These are phyloP conservation scores for Paracorniculantispora psalliotae DNA, from an alignment of 2,329 filamentous ascomycete genomes.

Conservation along the genomic window DNA sequence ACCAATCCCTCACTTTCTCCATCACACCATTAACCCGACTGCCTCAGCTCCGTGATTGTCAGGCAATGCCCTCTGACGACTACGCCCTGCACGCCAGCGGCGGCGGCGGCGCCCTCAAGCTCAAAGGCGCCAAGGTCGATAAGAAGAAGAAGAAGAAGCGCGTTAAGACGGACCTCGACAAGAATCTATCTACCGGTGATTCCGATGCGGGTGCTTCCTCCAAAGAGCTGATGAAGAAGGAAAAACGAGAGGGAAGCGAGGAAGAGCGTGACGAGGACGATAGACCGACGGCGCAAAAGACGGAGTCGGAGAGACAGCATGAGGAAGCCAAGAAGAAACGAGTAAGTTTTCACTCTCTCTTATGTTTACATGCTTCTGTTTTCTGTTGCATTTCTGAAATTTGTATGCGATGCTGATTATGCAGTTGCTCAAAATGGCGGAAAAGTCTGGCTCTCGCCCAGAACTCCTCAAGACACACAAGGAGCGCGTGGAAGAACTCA, in stretches of 20 bases:
- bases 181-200: slow-evolving; percentile 35
- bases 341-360: slow-evolving; percentile 44
- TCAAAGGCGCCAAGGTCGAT: slow-evolving; percentile 69
- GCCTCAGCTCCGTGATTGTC: no score
- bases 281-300: slow-evolving; percentile 53
- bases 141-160: slow-evolving; percentile 59
- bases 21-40: no score
- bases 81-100: slow-evolving; percentile 61
- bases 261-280: slow-evolving; percentile 18
- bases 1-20: neutral
- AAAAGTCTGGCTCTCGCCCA: slow-evolving; percentile 50
- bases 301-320: slow-evolving; percentile 74
- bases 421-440: slow-evolving; percentile 75
- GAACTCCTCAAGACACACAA: slow-evolving; percentile 96
- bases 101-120: slow-evolving; percentile 67
- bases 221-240: slow-evolving; percentile 25
- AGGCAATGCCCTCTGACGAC: slow-evolving; percentile 71
- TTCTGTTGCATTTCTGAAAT: no score
- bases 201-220: slow-evolving; percentile 18
- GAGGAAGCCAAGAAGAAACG: slow-evolving; percentile 78
- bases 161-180: slow-evolving; percentile 42
- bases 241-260: slow-evolving; percentile 27
- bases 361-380: neutral
- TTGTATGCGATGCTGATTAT: neutral
- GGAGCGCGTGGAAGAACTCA: slow-evolving; percentile 90